These are phyloP conservation scores for Pinus albicaulis DNA, from an alignment of 75 land plant species.

Conservation along the genomic window DNA sequence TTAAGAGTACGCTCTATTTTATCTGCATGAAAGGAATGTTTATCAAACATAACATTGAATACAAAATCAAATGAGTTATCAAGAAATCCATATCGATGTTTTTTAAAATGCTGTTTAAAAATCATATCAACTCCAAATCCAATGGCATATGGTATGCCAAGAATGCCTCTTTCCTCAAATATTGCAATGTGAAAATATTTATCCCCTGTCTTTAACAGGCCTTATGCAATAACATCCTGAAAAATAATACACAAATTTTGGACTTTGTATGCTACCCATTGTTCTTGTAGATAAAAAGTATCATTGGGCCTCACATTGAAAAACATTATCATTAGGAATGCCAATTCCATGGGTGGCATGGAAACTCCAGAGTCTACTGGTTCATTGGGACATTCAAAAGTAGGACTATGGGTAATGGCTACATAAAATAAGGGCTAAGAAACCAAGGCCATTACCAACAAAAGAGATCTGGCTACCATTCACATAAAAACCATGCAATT, in stretches of 20 bases:
- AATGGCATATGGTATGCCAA: background rate
- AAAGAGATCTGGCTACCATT: slow-evolving; percentile 21
- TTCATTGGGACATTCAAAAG: too few species aligned
- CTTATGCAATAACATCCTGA: slow-evolving; percentile 34
- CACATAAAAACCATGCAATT: too few species aligned
- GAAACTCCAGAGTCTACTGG: slow-evolving; percentile 1
- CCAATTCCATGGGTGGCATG: background rate
- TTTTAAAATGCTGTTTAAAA: slow-evolving; percentile 26
- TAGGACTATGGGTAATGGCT: background rate
- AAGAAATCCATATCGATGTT: slow-evolving; percentile 11
- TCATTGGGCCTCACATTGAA: background rate
- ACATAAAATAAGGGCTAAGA: slow-evolving; percentile 21
- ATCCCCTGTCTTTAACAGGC: slow-evolving; percentile 31
- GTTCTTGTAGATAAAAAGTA: slow-evolving; percentile 8
- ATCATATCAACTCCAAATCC: slow-evolving; percentile 8
- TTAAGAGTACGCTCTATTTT: slow-evolving; percentile 42
- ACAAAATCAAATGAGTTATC: slow-evolving; percentile 34
- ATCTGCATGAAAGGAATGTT: slow-evolving; percentile 17
- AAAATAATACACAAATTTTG: slow-evolving; percentile 33
- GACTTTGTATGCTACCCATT: slow-evolving; percentile 23
- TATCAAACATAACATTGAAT: slow-evolving; percentile 23
- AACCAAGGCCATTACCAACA: slow-evolving; percentile 22
- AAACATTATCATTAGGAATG: background rate
- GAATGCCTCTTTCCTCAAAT: background rate
- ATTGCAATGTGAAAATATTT: slow-evolving; percentile 38